Conservation (phyloP, 371 early-diverging fungal species). For the Apophysomyces variabilis region DNA sequence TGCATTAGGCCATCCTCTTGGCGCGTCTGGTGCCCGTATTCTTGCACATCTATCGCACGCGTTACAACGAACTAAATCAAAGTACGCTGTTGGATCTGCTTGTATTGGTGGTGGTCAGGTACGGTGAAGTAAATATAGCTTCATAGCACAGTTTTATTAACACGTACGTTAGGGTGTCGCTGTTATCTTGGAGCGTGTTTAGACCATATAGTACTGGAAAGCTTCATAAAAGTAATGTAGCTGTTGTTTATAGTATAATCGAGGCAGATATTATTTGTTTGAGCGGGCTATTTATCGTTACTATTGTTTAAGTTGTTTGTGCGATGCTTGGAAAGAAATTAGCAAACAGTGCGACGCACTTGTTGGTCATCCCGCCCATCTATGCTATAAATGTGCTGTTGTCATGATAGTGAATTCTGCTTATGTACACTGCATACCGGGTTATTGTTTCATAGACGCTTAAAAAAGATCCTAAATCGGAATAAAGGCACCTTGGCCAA, state of each 20-base stretch:
- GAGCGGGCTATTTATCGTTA: neutral
- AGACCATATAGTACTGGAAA: slow-evolving; percentile 2
- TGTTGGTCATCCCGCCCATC: too few species aligned
- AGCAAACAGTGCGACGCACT: too few species aligned
- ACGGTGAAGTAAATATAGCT: slow-evolving; percentile 40
- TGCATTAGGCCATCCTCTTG: slow-evolving; percentile 97
- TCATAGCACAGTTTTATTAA: slow-evolving; percentile 12
- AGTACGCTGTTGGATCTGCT: slow-evolving; percentile 92
- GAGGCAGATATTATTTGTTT: neutral
- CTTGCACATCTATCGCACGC: slow-evolving; percentile 87
- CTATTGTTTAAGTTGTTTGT: too few species aligned
- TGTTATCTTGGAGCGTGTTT: slow-evolving; percentile 57
- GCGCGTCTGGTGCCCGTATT: slow-evolving; percentile 95
- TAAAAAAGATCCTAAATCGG: too few species aligned
- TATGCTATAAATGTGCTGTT: too few species aligned
- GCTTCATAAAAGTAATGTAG: too few species aligned
- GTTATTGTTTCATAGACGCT: too few species aligned
- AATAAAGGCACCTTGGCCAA: too few species aligned
- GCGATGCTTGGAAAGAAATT: too few species aligned
- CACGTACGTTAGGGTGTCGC: slow-evolving; percentile 47
- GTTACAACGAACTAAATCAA: slow-evolving; percentile 77
- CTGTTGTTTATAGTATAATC: too few species aligned
- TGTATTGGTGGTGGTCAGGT: slow-evolving; percentile 93
- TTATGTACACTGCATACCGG: too few species aligned
- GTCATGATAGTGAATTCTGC: too few species aligned